phyloP scores from a whole-genome alignment of 139 green algal species.

The Astrephomene gubernaculifera region DNA sequence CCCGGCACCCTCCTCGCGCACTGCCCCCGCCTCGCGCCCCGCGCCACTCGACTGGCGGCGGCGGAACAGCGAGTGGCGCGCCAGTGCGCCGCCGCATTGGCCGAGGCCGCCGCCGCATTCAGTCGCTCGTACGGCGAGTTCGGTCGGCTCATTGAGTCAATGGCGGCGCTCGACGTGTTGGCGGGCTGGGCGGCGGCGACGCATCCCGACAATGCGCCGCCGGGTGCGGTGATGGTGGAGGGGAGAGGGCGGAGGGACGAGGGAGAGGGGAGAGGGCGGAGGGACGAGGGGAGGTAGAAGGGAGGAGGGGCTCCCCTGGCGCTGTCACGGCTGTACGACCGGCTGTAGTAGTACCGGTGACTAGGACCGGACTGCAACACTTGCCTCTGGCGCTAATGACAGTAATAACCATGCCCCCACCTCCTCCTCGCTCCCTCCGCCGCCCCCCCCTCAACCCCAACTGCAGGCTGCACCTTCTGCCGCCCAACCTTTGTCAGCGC shows the following conservation, averaged over 20 bases:
- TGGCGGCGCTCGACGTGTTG: slow-evolving; percentile 75
- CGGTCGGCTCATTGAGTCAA: slow-evolving; percentile 36
- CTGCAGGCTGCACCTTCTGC: slow-evolving; percentile 64
- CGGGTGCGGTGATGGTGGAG: slow-evolving; percentile 14
- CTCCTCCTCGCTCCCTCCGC: background rate
- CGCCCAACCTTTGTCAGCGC: slow-evolving; percentile 60
- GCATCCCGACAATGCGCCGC: slow-evolving; percentile 28
- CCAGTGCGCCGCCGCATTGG: slow-evolving; percentile 40
- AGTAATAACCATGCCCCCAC: background rate
- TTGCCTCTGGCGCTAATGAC: background rate
- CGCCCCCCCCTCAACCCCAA: background rate
- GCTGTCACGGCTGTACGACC: too few relatives aligned
- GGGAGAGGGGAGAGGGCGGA: too few relatives aligned
- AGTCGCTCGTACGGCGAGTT: slow-evolving; percentile 30
- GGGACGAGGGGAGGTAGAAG: too few relatives aligned
- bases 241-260: background rate
- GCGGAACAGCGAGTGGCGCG: background rate
- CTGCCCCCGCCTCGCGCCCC: slow-evolving; percentile 19
- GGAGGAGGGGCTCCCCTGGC: too few relatives aligned
- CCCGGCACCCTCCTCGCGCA: background rate
- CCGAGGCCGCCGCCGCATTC: slow-evolving; percentile 14
- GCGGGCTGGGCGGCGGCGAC: slow-evolving; percentile 69
- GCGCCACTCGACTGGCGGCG: background rate
- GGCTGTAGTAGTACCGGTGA: too few relatives aligned
- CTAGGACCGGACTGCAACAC: too few relatives aligned